Conservation (phyloP, 2,329 filamentous ascomycete species). For the Venturia nashicola region DNA sequence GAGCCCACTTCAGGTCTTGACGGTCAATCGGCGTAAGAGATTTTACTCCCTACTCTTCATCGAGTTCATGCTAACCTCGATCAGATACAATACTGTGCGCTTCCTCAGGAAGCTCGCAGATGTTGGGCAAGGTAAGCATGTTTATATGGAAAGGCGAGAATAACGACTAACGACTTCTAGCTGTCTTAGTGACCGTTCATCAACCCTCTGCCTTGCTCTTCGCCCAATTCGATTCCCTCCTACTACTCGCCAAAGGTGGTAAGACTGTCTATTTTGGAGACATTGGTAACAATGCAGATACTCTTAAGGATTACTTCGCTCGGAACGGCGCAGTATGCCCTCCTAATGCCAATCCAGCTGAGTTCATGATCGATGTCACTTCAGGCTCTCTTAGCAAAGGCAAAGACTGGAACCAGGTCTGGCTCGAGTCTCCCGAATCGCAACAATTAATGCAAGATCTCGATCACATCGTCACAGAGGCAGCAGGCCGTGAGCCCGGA, state of each 20-base stretch:
- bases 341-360: conserved; percentile 40
- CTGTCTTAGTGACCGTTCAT: conserved; percentile 58
- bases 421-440: conserved; percentile 28
- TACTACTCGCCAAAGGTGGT: conserved; percentile 53
- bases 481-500: not conserved
- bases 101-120: conserved; percentile 56
- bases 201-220: conserved; percentile 58
- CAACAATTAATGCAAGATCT: conserved; percentile 18
- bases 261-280: conserved; percentile 56
- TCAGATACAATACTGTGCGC: conserved; percentile 34
- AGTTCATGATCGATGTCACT: conserved; percentile 37
- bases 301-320: conserved; percentile 37
- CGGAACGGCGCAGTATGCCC: conserved; percentile 42
- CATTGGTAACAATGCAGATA: conserved; percentile 30
- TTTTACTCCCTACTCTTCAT: no score
- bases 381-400: conserved; percentile 30
- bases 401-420: conserved; percentile 33
- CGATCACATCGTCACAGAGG: not conserved
- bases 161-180: conserved; percentile 15
- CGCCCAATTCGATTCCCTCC: conserved; percentile 52
- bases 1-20: conserved; percentile 53
- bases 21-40: conserved; percentile 32
- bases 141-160: not conserved
- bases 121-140: conserved; percentile 37
- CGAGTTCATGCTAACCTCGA: no score